Evolutionary conservation across 1,284 basidiomycete genomes (phyloP), one percentile per base, ranked within the genome.

Genomic region (Ustilago hordei): DNA sequence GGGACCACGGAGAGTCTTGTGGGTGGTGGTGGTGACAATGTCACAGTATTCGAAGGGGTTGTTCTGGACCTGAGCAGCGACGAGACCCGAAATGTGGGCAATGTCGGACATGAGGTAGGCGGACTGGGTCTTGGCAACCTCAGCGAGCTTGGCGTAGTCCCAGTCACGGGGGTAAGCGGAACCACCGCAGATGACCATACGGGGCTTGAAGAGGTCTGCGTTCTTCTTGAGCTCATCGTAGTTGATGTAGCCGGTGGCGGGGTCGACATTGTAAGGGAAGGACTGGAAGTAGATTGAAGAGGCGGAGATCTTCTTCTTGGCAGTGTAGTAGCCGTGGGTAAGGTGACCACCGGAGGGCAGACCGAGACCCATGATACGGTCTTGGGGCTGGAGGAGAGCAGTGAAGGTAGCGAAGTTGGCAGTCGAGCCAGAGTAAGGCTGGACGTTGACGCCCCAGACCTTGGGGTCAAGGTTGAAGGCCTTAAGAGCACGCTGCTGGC

Each of bases 281-380:
- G 96, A 98, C 88, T 99, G 95, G 93, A 99, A 99, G 90, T 99
- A 99, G 89, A 99, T 98, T 19, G 96, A 98, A 47, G 96, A 99
- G 32, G 97, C 95, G 60, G 96, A 98, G 91, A 99, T 99, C 89
- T 99, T 99, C 90, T 98, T 97, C 89, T 98, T 98, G 76, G 95
- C 95, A 75, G 95, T 98, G 88, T 98, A 98, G 90, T 97, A 97
- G 45, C 95, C 95, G 87, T 98, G 95, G 50, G 95, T 98, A 79
- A 99, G 91, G 88, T 99, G 97, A 70, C 97, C 97, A 87, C 97
- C 97, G 85, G 98, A 95, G 39, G 97, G 95, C 58, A 99, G 92
- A 79, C 95, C 96, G 80, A 99, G 93, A 88, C 97, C 97, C 97
- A 99, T 99, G 84, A 99, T 91, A 80, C 97, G 93, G 88, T 99